Evolutionary conservation across 2,329 filamentous ascomycete species (phyloP), one percentile per base, ranked within the genome.

Genomic region (Mycocentrospora acerina): DNA sequence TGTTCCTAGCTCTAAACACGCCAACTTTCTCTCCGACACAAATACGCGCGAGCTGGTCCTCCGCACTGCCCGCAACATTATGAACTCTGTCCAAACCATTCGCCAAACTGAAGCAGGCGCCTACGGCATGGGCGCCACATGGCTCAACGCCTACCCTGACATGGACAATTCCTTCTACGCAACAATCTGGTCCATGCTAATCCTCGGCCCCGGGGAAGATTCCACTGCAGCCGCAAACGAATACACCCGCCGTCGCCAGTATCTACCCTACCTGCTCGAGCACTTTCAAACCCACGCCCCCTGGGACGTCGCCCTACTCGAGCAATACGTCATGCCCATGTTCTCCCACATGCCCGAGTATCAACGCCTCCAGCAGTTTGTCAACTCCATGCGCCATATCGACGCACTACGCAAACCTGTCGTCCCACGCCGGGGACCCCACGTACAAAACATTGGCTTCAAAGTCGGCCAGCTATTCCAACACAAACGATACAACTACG

Each of bases 31-130:
- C 14, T 72, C 74, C 3, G 79, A 86, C 8, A 83, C 87, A 1
- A 71, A 75, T 1, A 79, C 81, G 2, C 71, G 79, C 3, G 79
- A 85, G 38, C 81, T 95, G 49, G 81, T 90, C 7, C 74, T 87
- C 53, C 82, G 90, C 36, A 86, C 85, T 8, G 83, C 84, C 11
- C 82, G 85, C 53, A 96, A 95, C 66, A 90, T 97, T 50, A 77
- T 86, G 54, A 82, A 82, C 30, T 87, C 86, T 1, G 73, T 89
- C 29, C 75, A 82, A 56, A 72, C 79, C 40, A 63, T 68, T 7
- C 68, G 58, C 16, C 54, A 62, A 28, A 48, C 49, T 1, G 52
- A 64, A 31, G 49, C 38, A 2, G 52, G 48, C 7, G 27, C 48
- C 4, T 38, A 51, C 34, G 51, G 47, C 9, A 53, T 62, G 1